phyloP scores from a whole-genome alignment of 176 grass and related monocot species.

The Phoenix roebelenii region DNA sequence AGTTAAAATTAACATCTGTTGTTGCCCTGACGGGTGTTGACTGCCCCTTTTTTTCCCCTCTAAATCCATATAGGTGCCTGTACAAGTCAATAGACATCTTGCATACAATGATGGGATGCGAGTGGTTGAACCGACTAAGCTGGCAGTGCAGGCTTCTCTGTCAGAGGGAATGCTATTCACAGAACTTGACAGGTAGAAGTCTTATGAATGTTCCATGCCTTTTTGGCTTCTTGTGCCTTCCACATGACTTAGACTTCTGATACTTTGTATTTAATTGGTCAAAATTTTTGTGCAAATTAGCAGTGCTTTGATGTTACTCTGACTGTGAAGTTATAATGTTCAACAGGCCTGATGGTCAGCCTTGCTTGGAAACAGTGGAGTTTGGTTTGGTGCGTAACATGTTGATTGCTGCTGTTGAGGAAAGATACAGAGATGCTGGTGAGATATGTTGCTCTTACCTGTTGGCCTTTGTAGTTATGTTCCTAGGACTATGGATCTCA shows the following conservation, averaged over 20 bases:
- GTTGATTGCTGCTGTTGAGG: conserved; percentile 67
- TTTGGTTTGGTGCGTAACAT: conserved; percentile 73
- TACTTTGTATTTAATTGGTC: too few relatives aligned
- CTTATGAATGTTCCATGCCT: conserved; percentile 1
- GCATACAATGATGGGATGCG: conserved; percentile 85
- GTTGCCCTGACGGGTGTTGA: background rate
- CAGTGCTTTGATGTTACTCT: too few relatives aligned
- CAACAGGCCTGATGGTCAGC: conserved; percentile 69
- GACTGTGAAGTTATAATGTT: too few relatives aligned
- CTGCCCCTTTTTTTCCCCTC: background rate
- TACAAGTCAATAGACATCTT: conserved; percentile 85
- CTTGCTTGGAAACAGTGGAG: conserved; percentile 57
- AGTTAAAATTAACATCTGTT: too few relatives aligned
- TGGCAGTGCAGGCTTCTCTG: conserved; percentile 20
- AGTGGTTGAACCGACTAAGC: conserved; percentile 47
- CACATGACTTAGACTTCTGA: too few relatives aligned
- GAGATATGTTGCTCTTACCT: conserved; percentile 4
- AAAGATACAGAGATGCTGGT: conserved; percentile 94
- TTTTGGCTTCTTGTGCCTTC: too few relatives aligned
- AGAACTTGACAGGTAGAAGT: conserved; percentile 79
- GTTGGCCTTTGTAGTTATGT: background rate
- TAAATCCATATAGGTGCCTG: conserved; percentile 40
- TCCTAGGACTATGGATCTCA: background rate
- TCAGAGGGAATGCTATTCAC: conserved; percentile 61
- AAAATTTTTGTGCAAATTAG: too few relatives aligned